Percentiles rank a stretch among this genome's conserved stretches.
Conservation (phyloP, 2,329 filamentous ascomycete genomes). For the Aureobasidium musti region DNA sequence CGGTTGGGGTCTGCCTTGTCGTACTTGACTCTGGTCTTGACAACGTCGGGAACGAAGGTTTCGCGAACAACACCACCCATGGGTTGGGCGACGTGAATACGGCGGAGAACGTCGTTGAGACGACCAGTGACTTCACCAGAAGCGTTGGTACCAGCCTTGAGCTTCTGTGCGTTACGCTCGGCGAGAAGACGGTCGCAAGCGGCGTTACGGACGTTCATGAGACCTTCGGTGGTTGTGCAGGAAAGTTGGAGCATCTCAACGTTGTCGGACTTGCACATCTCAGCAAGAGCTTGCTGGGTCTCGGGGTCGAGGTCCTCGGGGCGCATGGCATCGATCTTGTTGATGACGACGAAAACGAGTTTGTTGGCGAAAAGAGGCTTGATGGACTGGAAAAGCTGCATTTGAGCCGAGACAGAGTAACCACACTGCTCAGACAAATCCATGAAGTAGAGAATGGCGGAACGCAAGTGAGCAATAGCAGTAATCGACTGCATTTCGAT, state of each 20-base stretch:
- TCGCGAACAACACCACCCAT: conserved; percentile 77
- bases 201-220: conserved; percentile 92
- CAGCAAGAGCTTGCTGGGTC: conserved; percentile 74
- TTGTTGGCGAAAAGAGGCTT: conserved; percentile 98
- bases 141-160: conserved; percentile 82
- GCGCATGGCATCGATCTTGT: conserved; percentile 93
- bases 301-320: conserved; percentile 84
- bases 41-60: conserved; percentile 83
- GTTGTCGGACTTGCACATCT: conserved; percentile 80
- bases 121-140: conserved; percentile 74
- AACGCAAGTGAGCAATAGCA: conserved; percentile 92
- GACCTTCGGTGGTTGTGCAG: conserved; percentile 91
- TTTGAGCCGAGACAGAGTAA: conserved; percentile 89
- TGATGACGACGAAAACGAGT: conserved; percentile 92
- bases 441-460: conserved; percentile 97
- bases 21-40: conserved; percentile 81
- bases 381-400: conserved; percentile 93
- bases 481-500: conserved; percentile 99
- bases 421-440: conserved; percentile 96
- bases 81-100: conserved; percentile 96
- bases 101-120: conserved; percentile 83
- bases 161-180: conserved; percentile 90
- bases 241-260: conserved; percentile 92
- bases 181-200: conserved; percentile 92
- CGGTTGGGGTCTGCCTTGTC: conserved; percentile 87